Base-by-base conservation (phyloP, 179 eudicot genomes). In the Monotropa hypopitys region DNA sequence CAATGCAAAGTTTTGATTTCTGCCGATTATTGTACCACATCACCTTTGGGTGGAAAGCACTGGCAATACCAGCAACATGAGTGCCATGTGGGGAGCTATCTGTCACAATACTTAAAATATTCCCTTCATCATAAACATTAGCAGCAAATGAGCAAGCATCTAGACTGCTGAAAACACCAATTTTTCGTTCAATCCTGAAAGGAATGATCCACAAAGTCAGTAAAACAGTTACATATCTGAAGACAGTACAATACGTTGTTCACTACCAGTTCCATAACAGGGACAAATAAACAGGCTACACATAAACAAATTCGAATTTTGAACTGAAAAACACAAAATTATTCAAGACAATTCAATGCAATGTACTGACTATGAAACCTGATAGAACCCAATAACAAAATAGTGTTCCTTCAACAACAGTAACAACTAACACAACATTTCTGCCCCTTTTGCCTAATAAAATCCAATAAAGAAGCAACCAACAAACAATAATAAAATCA, bases 41-140 rank as follows among this genome's bases (percentile, higher is more conserved):
- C 83, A 95, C 99, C 97, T 93, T 76, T 15, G 96, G 90, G 83
- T 95, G 93, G 87, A 88, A 93, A 81, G 99, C 98, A 80, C 93
- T 83, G 76, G 99, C 92, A 80, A 95, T 95, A 32, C 99, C 99
- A 84, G 97, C 93, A 84, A 95, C 99, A 82, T 95, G 99, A 81
- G 99, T 95, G 80, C 97, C 99, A 85, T 95, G 99, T 28, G 99
- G 94, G 42, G 99, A 95, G 85, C 97, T 56, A 85, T 95, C 99
- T 71, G 99, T 95, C 56, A 95, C 99, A 74, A 95, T 87, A 77
- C 99, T 95, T 85, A 95, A 86, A 77, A 91, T 79, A 59, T 90
- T 95, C 78, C 99, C 99, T 65, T 90, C 96, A 79, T 95, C 88
- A 78, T 90, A 95, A 46, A 95, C 89, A 83, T 95, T 95, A 79